Evolutionary conservation across 2,329 filamentous ascomycete species (phyloP), one percentile per base, ranked within the genome.

Genomic region (Colletotrichum phormii): DNA sequence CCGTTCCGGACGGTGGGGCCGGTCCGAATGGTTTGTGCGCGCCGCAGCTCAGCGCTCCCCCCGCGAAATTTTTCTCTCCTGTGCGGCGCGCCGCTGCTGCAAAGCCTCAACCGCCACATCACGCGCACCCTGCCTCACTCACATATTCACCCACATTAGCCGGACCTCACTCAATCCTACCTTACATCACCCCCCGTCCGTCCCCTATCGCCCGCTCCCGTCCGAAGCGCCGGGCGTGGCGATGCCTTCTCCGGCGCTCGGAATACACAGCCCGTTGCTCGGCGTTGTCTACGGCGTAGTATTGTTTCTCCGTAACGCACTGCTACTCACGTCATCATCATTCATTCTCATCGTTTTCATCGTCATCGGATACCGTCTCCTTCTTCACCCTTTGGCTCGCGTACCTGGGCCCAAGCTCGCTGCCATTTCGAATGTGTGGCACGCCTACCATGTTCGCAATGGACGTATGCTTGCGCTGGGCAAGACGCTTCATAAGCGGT

Each of bases 321-420:
- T 57, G 24, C 4, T 60, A 11, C 18, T 71, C 35, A 61, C 60
- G 26, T 46, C 61, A 49, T 33, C 33, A 8, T 49, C 24, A 18
- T 18, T 71, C 4, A 7, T 71, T 7, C 13, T 53, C 13, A 31
- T 26, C 55, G 7, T 29, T 12, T 22, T 73, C 22, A 29, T 29
- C 22, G 18, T 65, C 35, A 7, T 61, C 13, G 18, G 79, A 8
- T 87, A 88, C 69, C 80, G 86, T 3, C 74, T 87, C 1, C 77
- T 77, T 42, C 72, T 88, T 2, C 86, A 88, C 57, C 84, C 85
- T 0, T 78, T 89, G 0, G 78, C 86, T 1, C 62, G 77, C 2
- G 68, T 88, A 0, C 87, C 87, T 0, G 87, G 87, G 0, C 87
- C 87, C 0, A 82, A 75, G 26, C 61, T 85, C 0, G 88, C 86